Evolutionary conservation across 2,329 filamentous ascomycete genomes (phyloP), one percentile per base, ranked within the genome.

Genomic region (Fusarium aywerte): DNA sequence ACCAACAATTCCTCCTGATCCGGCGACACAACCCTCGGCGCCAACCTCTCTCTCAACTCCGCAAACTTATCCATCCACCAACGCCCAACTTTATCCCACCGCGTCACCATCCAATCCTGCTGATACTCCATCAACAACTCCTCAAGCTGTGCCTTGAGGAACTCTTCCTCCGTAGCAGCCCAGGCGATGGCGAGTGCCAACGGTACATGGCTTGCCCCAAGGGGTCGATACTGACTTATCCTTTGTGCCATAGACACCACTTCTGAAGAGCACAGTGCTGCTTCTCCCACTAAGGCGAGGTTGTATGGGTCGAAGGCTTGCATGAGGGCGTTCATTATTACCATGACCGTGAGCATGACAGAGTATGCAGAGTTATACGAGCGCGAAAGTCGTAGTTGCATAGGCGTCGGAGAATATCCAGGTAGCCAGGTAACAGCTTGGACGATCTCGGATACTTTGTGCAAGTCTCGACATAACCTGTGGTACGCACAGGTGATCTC

Each of bases 31-130:
- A 60, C 16, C 18, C 33, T 54, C 1, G 66, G 66, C 2, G 65
- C 62, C 16, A 69, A 20, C 2, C 50, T 51, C 11, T 42, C 45
- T 6, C 35, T 49, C 15, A 69, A 38, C 16, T 64, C 67, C 2
- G 50, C 50, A 58, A 69, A 69, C 36, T 58, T 68, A 7, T 43
- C 21, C 21, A 25, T 62, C 67, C 67, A 70, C 67, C 67, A 70
- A 11, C 57, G 32, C 10, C 64, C 67, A 18, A 68, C 40, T 7
- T 40, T 54, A 7, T 62, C 33, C 63, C 63, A 70, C 20, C 55
- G 49, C 1, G 67, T 70, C 7, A 65, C 60, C 4, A 33, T 36
- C 49, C 56, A 70, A 12, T 70, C 67, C 6, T 62, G 44, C 20
- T 70, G 67, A 23, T 70, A 70, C 31, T 70, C 67, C 1, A 25